A percentile compares a stretch with the other conserved stretches of the same genome.
phyloP scores from a whole-genome alignment of 441 rosid genomes.

The Corymbia citriodora region DNA sequence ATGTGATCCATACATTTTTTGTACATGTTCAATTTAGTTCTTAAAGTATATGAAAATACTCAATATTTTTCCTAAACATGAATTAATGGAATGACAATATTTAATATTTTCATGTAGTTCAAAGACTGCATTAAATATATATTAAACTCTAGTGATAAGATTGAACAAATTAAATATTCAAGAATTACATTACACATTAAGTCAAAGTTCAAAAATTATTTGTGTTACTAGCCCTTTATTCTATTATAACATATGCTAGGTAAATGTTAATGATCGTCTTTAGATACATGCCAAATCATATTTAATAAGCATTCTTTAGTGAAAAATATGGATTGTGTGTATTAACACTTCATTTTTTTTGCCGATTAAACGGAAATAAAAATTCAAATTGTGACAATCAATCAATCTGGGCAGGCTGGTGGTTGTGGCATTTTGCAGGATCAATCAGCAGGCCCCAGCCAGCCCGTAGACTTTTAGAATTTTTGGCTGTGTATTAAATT shows the following conservation, averaged over 20 bases:
- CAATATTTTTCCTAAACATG: background rate
- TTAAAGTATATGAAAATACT: no score
- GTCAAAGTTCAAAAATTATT: background rate
- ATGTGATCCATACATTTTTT: no score
- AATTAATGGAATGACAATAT: background rate
- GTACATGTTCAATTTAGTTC: background rate
- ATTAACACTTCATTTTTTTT: background rate
- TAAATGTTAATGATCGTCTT: background rate
- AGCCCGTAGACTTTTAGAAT: background rate
- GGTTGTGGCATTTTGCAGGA: background rate
- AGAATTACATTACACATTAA: background rate
- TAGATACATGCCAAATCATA: background rate
- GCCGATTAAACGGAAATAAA: background rate
- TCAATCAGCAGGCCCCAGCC: background rate
- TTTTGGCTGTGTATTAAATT: background rate
- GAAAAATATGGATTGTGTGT: background rate
- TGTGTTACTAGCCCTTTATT: background rate
- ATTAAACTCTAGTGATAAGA: background rate
- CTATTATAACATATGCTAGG: background rate
- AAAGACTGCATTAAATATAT: no score
- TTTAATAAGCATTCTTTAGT: background rate
- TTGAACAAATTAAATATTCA: accelerated
- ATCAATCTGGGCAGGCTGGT: background rate
- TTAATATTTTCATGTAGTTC: no score
- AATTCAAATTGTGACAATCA: background rate